Base-by-base conservation (phyloP, 345 rosid species). In the Gossypium longicalyx region DNA sequence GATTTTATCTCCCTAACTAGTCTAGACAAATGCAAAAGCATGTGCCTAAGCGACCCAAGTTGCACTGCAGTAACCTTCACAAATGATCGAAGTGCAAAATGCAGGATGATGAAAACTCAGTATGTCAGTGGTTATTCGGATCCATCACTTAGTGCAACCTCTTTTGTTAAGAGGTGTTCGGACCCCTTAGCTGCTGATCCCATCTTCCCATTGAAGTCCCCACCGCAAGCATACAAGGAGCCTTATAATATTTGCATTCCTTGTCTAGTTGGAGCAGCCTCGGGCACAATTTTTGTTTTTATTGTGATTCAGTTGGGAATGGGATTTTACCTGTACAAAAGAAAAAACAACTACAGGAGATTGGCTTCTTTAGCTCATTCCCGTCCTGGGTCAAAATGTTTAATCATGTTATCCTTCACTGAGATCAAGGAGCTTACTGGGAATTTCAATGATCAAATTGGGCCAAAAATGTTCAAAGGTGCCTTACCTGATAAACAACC, bases 181-280 rank as follows among this genome's bases (percentile, higher is more conserved):
- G 90, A 91, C 53, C 98, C 98, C 3, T 3, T 83, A 12, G 88
- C 98, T 17, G 93, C 60, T 77, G 78, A 93, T 85, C 91, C 93
- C 76, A 80, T 44, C 53, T 23, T 7, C 61, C 27, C 73, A 1
- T 77, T 76, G 68, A 72, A 81, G 47, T 54, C 84, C 22, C 54
- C 80, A 16, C 52, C 76, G 44, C n/a, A 66, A 72, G 78, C 84
- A 2, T 70, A 61, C 22, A 74, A 67, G 67, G 77, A 74, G 45
- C 77, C 82, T 12, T 59, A 53, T 44, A 74, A 63, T 53, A 47
- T 87, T 63, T 88, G 93, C 77, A 51, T 86, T 79, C 87, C 89
- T 60, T 90, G 94, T 76, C 80, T 90, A 23, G 43, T 84, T 3
- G 90, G 90, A 57, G 90, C 88, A 66, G 87, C 87, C 74, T 83